Conservation (phyloP, 768 basidiomycete genomes). For the Termitomyces sp. region DNA sequence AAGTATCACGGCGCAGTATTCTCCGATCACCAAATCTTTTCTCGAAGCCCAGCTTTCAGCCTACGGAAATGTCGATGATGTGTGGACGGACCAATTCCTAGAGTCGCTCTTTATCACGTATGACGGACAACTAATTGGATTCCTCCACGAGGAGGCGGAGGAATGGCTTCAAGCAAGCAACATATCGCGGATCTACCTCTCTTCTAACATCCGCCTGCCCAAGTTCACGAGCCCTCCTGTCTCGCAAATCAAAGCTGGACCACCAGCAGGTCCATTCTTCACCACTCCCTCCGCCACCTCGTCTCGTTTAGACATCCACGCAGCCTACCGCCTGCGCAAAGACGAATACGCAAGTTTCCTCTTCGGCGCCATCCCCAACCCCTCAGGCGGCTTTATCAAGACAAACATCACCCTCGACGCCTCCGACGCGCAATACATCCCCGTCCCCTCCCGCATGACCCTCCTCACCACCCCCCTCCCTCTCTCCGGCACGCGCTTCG, state of each 20-base stretch:
- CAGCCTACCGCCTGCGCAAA: constrained; percentile 35
- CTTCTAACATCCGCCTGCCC: constrained; percentile 16
- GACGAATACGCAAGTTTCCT: constrained; percentile 42
- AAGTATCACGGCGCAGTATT: constrained; percentile 20
- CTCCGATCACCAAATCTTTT: constrained; percentile 23
- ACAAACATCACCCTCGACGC: constrained; percentile 28
- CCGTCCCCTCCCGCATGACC: constrained; percentile 47
- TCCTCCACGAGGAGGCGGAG: constrained; percentile 23
- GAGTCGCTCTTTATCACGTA: constrained; percentile 26
- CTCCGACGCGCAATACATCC: constrained; percentile 31
- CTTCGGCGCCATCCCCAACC: constrained; percentile 37
- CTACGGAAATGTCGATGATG: constrained; percentile 27
- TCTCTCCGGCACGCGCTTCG: constrained; percentile 45
- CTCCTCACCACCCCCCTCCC: constrained; percentile 24
- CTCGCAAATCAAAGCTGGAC: constrained; percentile 13
- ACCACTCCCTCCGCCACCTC: constrained; percentile 7
- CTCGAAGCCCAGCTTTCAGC: constrained; percentile 22
- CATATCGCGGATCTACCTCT: constrained; percentile 20
- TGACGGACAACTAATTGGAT: constrained; percentile 19
- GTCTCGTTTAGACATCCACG: constrained; percentile 13
- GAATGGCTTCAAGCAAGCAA: constrained; percentile 23
- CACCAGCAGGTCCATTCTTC: constrained; percentile 28
- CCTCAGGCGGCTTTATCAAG: constrained; percentile 26
- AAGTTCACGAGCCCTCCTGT: constrained; percentile 11
- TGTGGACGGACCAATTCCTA: constrained; percentile 28